A percentile compares a stretch with the other conserved stretches of the same genome.
Evolutionary conservation across 331 rosid genomes (phyloP).

Genomic region (Quercus lobata): DNA sequence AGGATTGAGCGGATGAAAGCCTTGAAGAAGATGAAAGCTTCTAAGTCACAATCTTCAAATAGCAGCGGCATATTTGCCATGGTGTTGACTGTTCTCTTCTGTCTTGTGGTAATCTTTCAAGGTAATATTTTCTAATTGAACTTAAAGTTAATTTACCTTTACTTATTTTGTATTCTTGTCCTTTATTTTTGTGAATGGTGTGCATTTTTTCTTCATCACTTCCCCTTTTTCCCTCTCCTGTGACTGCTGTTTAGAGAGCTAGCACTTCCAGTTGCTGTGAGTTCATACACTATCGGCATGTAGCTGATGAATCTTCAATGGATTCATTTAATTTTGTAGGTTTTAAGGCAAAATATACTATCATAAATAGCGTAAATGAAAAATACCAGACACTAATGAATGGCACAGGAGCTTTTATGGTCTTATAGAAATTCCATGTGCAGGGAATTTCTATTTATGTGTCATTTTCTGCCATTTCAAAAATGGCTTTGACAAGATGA

Average conservation of each 20-base stretch:
- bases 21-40: slow-evolving; percentile 78
- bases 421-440: not conserved
- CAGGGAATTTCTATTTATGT: not conserved
- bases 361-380: not conserved
- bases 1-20: slow-evolving; percentile 73
- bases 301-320: not conserved
- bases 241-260: not conserved
- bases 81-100: slow-evolving; percentile 74
- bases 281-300: not conserved
- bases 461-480: not conserved
- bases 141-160: not conserved
- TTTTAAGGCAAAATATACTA: not conserved
- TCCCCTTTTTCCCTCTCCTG: not conserved
- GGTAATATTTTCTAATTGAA: slow-evolving; percentile 43
- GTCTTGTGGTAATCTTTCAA: slow-evolving; percentile 66
- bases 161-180: slow-evolving; percentile 3
- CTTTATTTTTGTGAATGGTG: not conserved
- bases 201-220: not conserved
- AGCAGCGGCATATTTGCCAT: slow-evolving; percentile 55
- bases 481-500: not conserved
- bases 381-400: not conserved
- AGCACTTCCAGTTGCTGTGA: not conserved
- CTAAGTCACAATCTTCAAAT: slow-evolving; percentile 48
- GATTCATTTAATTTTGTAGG: not conserved
- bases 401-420: not conserved